These are phyloP conservation scores for Suillus plorans DNA, from an alignment of 768 basidiomycete species.

Conservation along the genomic window DNA sequence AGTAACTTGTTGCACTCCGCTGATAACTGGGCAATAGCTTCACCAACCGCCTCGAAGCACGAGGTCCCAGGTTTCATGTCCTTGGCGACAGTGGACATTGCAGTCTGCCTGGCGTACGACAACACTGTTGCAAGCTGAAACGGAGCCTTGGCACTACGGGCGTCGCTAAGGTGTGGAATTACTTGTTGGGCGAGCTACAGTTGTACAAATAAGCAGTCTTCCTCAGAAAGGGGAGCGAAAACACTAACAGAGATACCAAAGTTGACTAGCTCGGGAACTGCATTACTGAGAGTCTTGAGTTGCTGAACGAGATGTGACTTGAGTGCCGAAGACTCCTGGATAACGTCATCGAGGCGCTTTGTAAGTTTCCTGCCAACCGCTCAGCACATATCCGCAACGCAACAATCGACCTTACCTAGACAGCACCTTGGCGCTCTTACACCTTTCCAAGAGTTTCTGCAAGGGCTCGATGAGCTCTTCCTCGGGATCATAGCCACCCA, in stretches of 20 bases:
- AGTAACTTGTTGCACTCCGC: slow-evolving; percentile 71
- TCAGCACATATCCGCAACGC: neutral
- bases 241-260: slow-evolving; percentile 81
- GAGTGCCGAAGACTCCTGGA: slow-evolving; percentile 68
- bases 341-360: slow-evolving; percentile 80
- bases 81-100: slow-evolving; percentile 67
- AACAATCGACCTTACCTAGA: slow-evolving; percentile 57
- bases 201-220: slow-evolving; percentile 3
- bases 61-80: slow-evolving; percentile 62
- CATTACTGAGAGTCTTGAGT: slow-evolving; percentile 68
- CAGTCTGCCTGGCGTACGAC: slow-evolving; percentile 70
- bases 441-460: slow-evolving; percentile 78
- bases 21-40: slow-evolving; percentile 66
- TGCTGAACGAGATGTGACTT: slow-evolving; percentile 70
- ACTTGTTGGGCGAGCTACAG: slow-evolving; percentile 84
- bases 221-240: neutral
- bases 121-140: slow-evolving; percentile 77
- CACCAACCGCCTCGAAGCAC: slow-evolving; percentile 77
- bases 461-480: slow-evolving; percentile 79
- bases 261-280: slow-evolving; percentile 80
- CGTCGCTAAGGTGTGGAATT: slow-evolving; percentile 81
- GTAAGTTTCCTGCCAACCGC: slow-evolving; percentile 70
- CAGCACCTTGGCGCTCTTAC: slow-evolving; percentile 73
- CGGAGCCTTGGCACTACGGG: slow-evolving; percentile 71
- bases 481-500: slow-evolving; percentile 74